A percentile compares a stretch with the other conserved stretches of the same genome.
These are phyloP conservation scores for barley (Hordeum vulgare) DNA, from an alignment of 176 grass and related monocot genomes.

Conservation along the genomic window MorexV3_pseudomolecules_assembly NC_058521.1:498150692-498151191, in stretches of 20 bases:
- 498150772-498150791: neutral
- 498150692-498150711: neutral
- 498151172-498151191: neutral
- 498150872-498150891: slow-evolving; percentile 22
- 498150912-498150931: slow-evolving; percentile 35
- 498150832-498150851: neutral
- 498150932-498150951: slow-evolving; percentile 36
- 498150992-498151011: neutral
- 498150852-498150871: slow-evolving; percentile 6
- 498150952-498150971: slow-evolving; percentile 17
- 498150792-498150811: neutral
- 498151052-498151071: slow-evolving; percentile 24
- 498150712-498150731: neutral
- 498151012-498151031: neutral
- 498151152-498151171: neutral
- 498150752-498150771: neutral
- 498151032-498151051: neutral
- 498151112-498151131: neutral
- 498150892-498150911: slow-evolving; percentile 17
- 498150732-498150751: no score
- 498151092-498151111: slow-evolving; percentile 19
- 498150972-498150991: neutral
- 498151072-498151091: slow-evolving; percentile 5
- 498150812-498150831: slow-evolving; percentile 36
- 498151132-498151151: slow-evolving; percentile 15